Conservation (phyloP, 305 asterid genomes). For the Monarda citriodora region DNA sequence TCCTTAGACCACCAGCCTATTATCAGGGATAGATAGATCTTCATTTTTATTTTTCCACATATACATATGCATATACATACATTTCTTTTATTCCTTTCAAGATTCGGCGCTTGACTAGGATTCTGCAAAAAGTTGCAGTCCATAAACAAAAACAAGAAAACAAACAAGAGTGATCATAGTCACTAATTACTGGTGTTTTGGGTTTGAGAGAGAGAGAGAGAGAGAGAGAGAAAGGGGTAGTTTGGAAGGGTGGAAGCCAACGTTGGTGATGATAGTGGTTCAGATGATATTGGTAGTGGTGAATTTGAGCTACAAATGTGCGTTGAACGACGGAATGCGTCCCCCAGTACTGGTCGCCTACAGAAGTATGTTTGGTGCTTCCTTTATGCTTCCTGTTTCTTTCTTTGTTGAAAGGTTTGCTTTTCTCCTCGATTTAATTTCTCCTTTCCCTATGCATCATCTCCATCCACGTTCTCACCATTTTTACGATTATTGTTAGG, state of each 20-base stretch:
- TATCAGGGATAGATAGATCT: no score
- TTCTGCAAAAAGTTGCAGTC: no score
- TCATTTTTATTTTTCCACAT: no score
- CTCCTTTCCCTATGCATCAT: background rate
- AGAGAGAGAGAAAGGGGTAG: no score
- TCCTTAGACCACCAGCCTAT: no score
- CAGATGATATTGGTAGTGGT: slow-evolving; percentile 19
- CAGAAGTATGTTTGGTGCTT: slow-evolving; percentile 42
- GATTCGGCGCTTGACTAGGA: no score
- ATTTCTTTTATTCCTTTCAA: background rate
- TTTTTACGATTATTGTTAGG: slow-evolving; percentile 21
- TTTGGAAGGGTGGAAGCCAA: slow-evolving; percentile 22
- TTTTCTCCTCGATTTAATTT: background rate
- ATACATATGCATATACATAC: no score
- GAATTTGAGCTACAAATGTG: slow-evolving; percentile 31
- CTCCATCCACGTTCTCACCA: background rate
- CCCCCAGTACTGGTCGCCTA: slow-evolving; percentile 37
- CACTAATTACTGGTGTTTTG: no score
- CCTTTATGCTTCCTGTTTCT: slow-evolving; percentile 41
- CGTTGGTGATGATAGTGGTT: slow-evolving; percentile 32
- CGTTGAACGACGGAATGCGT: slow-evolving; percentile 42
- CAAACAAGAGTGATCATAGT: no score
- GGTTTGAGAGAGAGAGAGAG: no score
- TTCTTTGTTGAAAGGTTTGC: slow-evolving; percentile 34
- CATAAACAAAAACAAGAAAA: no score